Evolutionary conservation across 345 rosid species (phyloP).

Genomic region (Populus deltoides): DNA sequence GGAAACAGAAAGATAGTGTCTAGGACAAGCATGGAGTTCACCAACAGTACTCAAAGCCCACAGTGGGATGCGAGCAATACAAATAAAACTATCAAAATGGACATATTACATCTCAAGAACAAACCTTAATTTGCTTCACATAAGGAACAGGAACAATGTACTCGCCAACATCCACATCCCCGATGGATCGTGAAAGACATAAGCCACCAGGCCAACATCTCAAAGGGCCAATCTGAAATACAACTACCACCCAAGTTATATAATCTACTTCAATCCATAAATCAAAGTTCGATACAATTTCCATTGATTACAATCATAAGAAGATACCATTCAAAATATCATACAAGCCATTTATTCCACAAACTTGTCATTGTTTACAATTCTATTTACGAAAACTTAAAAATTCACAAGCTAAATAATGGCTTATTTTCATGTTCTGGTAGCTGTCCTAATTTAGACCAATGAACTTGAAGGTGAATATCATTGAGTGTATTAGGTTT

Average conservation of each 20-base stretch:
- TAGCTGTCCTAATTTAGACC: background rate
- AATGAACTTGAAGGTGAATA: background rate
- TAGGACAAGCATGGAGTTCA: background rate
- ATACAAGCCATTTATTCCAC: background rate
- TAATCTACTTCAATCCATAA: slow-evolving; percentile 8
- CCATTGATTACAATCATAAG: background rate
- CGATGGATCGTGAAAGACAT: slow-evolving; percentile 98
- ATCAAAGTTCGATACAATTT: background rate
- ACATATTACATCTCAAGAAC: slow-evolving; percentile 18
- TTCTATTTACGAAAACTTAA: background rate
- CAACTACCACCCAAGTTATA: slow-evolving; percentile 21
- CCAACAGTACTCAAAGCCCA: slow-evolving; percentile 5
- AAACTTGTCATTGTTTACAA: background rate
- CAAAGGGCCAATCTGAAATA: slow-evolving; percentile 86
- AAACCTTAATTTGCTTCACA: slow-evolving; percentile 98
- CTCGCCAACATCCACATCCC: slow-evolving; percentile 95
- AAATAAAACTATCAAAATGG: background rate
- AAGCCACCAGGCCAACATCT: slow-evolving; percentile 99
- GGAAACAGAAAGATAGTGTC: background rate
- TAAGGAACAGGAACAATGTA: slow-evolving; percentile 97
- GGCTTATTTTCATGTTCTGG: background rate
- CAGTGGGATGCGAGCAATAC: background rate
- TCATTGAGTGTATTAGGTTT: background rate
- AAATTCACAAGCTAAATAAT: background rate
- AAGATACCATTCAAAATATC: background rate